These are phyloP conservation scores for Helichrysum umbraculigerum DNA, from an alignment of 129 eudicot species.

Conservation along the genomic window DNA sequence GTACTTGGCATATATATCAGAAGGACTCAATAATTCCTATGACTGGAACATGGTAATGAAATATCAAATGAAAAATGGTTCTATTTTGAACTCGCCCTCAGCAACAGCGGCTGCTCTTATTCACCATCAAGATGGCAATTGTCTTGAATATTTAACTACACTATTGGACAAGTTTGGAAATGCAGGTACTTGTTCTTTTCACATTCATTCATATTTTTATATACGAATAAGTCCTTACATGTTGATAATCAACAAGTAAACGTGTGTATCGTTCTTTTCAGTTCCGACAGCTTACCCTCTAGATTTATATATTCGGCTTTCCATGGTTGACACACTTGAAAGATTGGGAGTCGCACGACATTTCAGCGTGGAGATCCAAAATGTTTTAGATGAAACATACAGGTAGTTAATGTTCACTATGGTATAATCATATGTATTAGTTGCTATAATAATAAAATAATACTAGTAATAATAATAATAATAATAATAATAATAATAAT, in stretches of 20 bases:
- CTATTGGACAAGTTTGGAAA: too few species aligned
- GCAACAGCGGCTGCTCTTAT: conserved; percentile 74
- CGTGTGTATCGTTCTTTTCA: conserved; percentile 27
- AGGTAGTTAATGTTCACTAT: conserved; percentile 29
- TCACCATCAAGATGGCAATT: conserved; percentile 42
- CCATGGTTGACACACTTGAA: conserved; percentile 66
- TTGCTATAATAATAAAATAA: too few species aligned
- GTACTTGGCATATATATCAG: too few species aligned
- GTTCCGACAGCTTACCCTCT: conserved; percentile 75
- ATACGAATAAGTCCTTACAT: too few species aligned
- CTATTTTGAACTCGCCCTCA: conserved; percentile 58
- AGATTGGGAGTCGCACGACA: conserved; percentile 68
- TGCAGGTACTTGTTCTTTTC: too few species aligned
- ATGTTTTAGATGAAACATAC: conserved; percentile 67
- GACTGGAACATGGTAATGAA: too few species aligned
- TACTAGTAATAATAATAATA: too few species aligned
- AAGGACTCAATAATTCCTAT: too few species aligned
- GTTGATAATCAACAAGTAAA: background rate
- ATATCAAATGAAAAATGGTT: too few species aligned
- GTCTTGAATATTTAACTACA: too few species aligned
- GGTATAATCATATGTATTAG: background rate
- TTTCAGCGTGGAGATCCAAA: conserved; percentile 55
- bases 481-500: too few species aligned
- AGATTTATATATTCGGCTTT: conserved; percentile 56
- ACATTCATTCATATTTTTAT: too few species aligned